Evolutionary conservation across 306 rosid species (phyloP).

Genomic region (Sicyos edulis): DNA sequence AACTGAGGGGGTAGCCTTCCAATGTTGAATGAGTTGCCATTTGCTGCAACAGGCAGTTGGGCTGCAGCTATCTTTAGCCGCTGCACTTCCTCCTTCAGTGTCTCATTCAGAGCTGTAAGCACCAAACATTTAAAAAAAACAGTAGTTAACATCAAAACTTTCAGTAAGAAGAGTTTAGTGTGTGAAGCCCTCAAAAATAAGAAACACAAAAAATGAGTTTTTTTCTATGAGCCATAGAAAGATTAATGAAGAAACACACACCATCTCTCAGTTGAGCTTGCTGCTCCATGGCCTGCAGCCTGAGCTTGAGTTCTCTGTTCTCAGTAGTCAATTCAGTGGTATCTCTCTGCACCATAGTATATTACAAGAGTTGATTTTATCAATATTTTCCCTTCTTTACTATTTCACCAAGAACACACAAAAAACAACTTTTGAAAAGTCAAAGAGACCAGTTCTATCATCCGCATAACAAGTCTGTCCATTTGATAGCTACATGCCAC

Average conservation of each 20-base stretch:
- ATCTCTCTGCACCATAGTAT: constrained; percentile 72
- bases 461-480: neutral
- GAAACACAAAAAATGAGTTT: no score
- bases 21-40: constrained; percentile 43
- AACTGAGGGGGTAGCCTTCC: constrained; percentile 59
- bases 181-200: neutral
- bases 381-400: no score
- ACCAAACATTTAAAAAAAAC: constrained; percentile 3
- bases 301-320: constrained; percentile 85
- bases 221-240: neutral
- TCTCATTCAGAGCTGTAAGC: constrained; percentile 65
- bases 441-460: neutral
- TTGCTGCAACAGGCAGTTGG: constrained; percentile 37
- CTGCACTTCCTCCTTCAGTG: constrained; percentile 74
- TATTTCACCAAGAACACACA: neutral
- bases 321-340: constrained; percentile 56
- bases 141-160: constrained; percentile 2
- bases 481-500: constrained; percentile 12
- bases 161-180: neutral
- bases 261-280: constrained; percentile 93
- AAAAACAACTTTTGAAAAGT: neutral
- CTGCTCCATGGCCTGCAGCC: constrained; percentile 78
- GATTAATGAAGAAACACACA: neutral
- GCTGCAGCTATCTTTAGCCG: constrained; percentile 69
- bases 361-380: neutral